Base-by-base conservation (phyloP, 2,329 filamentous ascomycete genomes). In the Sclerotinia spermophila region DNA sequence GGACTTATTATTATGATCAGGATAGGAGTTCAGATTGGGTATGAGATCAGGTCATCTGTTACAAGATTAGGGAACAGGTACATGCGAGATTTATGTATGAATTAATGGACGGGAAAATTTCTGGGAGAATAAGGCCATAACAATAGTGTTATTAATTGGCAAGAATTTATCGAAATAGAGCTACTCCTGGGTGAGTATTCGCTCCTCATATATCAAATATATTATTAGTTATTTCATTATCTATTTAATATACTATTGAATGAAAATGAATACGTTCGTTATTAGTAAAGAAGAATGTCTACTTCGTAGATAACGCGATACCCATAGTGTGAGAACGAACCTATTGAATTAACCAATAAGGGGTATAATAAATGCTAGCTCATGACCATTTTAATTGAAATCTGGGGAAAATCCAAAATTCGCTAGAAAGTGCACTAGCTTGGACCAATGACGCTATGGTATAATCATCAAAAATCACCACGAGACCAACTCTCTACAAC, bases 11-110 rank as follows among this genome's bases (percentile, higher is more conserved):
- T 40, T 21, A 65, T 40, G 62, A 53, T 65, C 35, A 40, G 45
- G 62, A 40, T 53, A 35, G 62, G 62, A 53, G 45, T 53, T 30
- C 45, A 65, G 45, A 65, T 40, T 38, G 35, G 33, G 8, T 24
- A 65, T 21, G 62, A 51, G 45, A 53, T 35, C 30, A 3, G 45
- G 62, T 40, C 17, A 40, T 65, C 35, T 53, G 40, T 13, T 40
- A 65, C 33, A 65, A 15, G 45, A 40, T 30, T 65, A 53, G 33
- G 33, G 33, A 21, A 53, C 24, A 10, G 62, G 62, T 30, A 40
- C 19, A 40, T 48, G 62, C 45, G 38, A 40, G 48, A 7, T 10
- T 55, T 56, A 33, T 67, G 38, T 67, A 67, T 67, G 65, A 67
- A 67, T 21, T 44, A 44, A 67, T 67, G 35, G 42, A 44, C 44